Evolutionary conservation across 140 eudicot genomes (phyloP).

Genomic region (Anethum foeniculum): DNA sequence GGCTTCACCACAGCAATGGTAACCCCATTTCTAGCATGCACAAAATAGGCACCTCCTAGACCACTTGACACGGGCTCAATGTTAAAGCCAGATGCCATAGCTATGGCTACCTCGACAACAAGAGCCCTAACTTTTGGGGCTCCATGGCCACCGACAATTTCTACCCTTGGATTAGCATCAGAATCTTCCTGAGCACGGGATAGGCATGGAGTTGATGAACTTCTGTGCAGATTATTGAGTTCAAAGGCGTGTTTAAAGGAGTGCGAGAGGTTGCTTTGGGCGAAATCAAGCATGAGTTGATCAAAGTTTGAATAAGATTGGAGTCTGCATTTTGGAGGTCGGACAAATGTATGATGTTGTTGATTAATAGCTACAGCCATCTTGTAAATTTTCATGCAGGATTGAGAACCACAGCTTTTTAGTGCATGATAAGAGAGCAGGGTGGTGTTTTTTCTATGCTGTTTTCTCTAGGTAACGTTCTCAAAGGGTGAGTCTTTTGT

Average conservation of each 20-base stretch:
- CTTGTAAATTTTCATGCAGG: constrained; percentile 34
- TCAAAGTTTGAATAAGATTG: constrained; percentile 80
- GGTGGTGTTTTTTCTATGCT: constrained; percentile 10
- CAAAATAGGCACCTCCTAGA: constrained; percentile 85
- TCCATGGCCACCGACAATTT: constrained; percentile 62
- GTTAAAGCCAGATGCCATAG: constrained; percentile 69
- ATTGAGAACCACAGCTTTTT: constrained; percentile 38
- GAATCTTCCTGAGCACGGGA: constrained; percentile 49
- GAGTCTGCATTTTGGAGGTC: constrained; percentile 78
- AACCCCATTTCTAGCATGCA: constrained; percentile 45
- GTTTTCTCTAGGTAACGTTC: constrained; percentile 30
- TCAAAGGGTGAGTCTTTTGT: constrained; percentile 45
- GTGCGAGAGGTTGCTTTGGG: constrained; percentile 30
- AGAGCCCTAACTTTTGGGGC: constrained; percentile 68
- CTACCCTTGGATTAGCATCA: constrained; percentile 50
- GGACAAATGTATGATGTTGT: constrained; percentile 58
- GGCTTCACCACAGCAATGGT: constrained; percentile 85
- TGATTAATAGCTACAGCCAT: constrained; percentile 95
- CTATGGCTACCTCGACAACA: constrained; percentile 85
- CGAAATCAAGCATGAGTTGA: constrained; percentile 47
- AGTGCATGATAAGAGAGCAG: constrained; percentile 49
- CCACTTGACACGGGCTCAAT: constrained; percentile 74
- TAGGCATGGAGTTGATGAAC: constrained; percentile 90
- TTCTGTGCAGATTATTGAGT: constrained; percentile 51
- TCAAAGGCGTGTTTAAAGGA: constrained; percentile 37